phyloP scores from a whole-genome alignment of 2,329 filamentous ascomycete genomes.

The Diaporthe helianthi region DNA sequence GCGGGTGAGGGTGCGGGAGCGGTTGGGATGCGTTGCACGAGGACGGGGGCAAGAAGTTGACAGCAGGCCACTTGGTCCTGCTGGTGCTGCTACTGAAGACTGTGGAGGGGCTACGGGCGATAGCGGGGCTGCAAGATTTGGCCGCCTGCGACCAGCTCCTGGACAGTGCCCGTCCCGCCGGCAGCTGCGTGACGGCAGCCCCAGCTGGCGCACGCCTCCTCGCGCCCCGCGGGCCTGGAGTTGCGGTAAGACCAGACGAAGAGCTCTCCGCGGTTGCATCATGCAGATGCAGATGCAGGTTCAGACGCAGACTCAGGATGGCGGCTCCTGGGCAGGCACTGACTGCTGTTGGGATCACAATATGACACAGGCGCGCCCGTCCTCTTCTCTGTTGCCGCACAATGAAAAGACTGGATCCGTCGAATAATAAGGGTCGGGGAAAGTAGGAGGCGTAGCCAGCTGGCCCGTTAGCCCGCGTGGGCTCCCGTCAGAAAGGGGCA shows the following conservation, averaged over 20 bases:
- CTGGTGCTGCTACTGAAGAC: constrained; percentile 1
- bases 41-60: constrained; percentile 26
- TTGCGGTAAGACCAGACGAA: constrained; percentile 12
- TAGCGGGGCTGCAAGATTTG: constrained; percentile 33
- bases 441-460: not conserved
- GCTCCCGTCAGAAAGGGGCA: too few species aligned
- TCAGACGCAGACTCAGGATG: not conserved
- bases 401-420: too few species aligned
- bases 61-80: constrained; percentile 19
- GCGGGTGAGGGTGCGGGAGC: constrained; percentile 24
- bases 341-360: not conserved
- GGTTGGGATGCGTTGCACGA: not conserved
- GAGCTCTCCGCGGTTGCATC: constrained; percentile 14
- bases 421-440: not conserved
- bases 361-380: not conserved
- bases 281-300: not conserved
- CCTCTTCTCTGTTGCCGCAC: not conserved
- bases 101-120: constrained; percentile 27
- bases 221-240: not conserved
- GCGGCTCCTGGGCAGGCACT: too few species aligned
- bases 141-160: not conserved
- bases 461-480: too few species aligned
- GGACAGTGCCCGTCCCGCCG: not conserved
- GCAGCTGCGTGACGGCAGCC: not conserved
- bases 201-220: constrained; percentile 5